phyloP scores from a whole-genome alignment of 2,329 filamentous ascomycete genomes.

The Paraconiothyrium sp. region DNA sequence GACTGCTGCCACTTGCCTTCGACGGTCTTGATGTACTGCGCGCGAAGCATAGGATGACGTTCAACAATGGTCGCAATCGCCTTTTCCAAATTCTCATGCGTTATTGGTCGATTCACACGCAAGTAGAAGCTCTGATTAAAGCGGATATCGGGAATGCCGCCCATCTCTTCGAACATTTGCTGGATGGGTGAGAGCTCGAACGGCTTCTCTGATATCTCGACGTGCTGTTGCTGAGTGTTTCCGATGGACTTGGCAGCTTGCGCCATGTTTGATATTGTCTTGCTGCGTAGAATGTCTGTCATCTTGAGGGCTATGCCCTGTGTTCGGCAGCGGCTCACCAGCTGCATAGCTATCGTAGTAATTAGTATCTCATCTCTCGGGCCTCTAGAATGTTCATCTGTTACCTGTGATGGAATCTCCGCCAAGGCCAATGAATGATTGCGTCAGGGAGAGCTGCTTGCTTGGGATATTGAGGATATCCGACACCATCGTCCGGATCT shows the following conservation, averaged over 20 bases:
- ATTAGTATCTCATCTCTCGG: no score
- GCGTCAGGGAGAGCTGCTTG: conserved; percentile 2
- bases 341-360: not conserved
- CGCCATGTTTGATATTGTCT: conserved; percentile 5
- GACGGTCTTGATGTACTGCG: conserved; percentile 16
- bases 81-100: not conserved
- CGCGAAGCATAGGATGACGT: conserved; percentile 29
- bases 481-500: not conserved
- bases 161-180: conserved; percentile 21
- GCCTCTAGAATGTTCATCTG: no score
- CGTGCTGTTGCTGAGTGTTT: conserved; percentile 3
- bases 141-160: conserved; percentile 6
- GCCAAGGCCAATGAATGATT: conserved; percentile 5
- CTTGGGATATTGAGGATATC: conserved; percentile 4
- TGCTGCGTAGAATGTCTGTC: conserved; percentile 18
- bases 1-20: conserved; percentile 29
- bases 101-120: not conserved
- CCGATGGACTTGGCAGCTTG: conserved; percentile 5
- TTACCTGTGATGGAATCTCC: conserved; percentile 5
- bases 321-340: not conserved
- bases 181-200: conserved; percentile 28
- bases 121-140: conserved; percentile 12
- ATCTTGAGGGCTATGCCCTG: conserved; percentile 14
- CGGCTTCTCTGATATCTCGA: conserved; percentile 13
- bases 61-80: conserved; percentile 18